Evolutionary conservation across 768 basidiomycete species (phyloP).

Genomic region (Leucogyrophana mollusca): DNA sequence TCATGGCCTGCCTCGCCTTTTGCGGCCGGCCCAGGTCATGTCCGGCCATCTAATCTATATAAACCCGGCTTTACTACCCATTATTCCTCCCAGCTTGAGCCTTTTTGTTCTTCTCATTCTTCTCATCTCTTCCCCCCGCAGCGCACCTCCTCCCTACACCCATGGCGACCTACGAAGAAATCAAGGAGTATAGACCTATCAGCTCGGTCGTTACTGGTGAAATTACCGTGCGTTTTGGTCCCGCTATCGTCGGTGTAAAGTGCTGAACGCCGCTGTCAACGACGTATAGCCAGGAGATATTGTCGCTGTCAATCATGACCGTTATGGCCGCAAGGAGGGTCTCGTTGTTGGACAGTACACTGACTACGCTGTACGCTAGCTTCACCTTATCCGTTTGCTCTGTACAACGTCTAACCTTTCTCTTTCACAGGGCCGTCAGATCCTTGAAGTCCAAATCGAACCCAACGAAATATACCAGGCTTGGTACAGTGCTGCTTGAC

Average conservation of each 20-base stretch:
- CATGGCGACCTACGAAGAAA: slow-evolving; percentile 38
- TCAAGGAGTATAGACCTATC: slow-evolving; percentile 26
- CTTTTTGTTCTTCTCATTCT: slow-evolving; percentile 25
- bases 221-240: slow-evolving; percentile 28
- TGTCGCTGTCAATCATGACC: slow-evolving; percentile 69
- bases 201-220: slow-evolving; percentile 25
- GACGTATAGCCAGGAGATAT: slow-evolving; percentile 68
- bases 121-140: slow-evolving; percentile 16
- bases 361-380: slow-evolving; percentile 60
- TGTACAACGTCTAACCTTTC: slow-evolving; percentile 2
- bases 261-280: slow-evolving; percentile 5
- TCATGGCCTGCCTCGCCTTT: slow-evolving; percentile 52
- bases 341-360: slow-evolving; percentile 75
- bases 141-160: slow-evolving; percentile 19
- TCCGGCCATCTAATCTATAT: slow-evolving; percentile 48
- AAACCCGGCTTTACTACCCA: slow-evolving; percentile 28
- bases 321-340: slow-evolving; percentile 69
- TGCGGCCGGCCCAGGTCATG: slow-evolving; percentile 21
- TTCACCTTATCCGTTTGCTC: not conserved
- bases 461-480: slow-evolving; percentile 65
- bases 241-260: not conserved
- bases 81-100: slow-evolving; percentile 23
- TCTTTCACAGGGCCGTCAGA: slow-evolving; percentile 65
- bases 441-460: slow-evolving; percentile 82
- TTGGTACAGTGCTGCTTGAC: slow-evolving; percentile 41